Base-by-base conservation (phyloP, 2,329 filamentous ascomycete genomes). In the Periglandula ipomoeae region DNA sequence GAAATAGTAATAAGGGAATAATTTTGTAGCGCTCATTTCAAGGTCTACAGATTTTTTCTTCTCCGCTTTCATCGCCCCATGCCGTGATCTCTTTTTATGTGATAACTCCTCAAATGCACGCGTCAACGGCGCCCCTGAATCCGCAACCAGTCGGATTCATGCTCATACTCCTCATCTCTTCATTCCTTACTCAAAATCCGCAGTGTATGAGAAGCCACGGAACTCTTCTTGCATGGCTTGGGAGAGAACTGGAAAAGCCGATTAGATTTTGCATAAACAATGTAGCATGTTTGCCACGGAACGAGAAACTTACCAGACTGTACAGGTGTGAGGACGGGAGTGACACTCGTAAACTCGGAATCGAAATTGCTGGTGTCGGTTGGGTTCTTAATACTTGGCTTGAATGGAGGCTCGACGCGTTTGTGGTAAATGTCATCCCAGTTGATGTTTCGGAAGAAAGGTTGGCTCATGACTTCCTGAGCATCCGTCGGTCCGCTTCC, bases 311-410 rank as follows among this genome's bases (percentile, higher is more conserved):
- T 85, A 94, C 90, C 89, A 69, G 89, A 95, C 70, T 97, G 90
- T 48, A 98, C 93, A 46, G 93, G 93, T 26, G 93, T 98, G 57
- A 98, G 77, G 50, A 98, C 93, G 1, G 93, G 93, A 38, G 93
- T 98, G 48, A 98, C 93, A 63, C 91, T 97, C 1, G 93, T 98
- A 65, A 98, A 98, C 66, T 98, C 93, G 42, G 87, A 89, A 65
- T 98, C 93, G 67, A 98, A 98, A 72, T 98, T 98, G 76, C 90
- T 96, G n/a, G 93, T 98, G 71, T 98, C 93, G 39, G 93, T 96
- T 8, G 90, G 80, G 64, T 80, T 94, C 70, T 86, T 93, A 60
- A 98, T 95, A 34, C 81, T 81, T 17, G 93, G 93, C 67, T 90
- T 69, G 73, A 96, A 97, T 1, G 93, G 93, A 47, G 93, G 86